These are phyloP conservation scores for Kodamaea derodonti DNA, from an alignment of 1,139 yeast species.

Conservation along the genomic window DNA sequence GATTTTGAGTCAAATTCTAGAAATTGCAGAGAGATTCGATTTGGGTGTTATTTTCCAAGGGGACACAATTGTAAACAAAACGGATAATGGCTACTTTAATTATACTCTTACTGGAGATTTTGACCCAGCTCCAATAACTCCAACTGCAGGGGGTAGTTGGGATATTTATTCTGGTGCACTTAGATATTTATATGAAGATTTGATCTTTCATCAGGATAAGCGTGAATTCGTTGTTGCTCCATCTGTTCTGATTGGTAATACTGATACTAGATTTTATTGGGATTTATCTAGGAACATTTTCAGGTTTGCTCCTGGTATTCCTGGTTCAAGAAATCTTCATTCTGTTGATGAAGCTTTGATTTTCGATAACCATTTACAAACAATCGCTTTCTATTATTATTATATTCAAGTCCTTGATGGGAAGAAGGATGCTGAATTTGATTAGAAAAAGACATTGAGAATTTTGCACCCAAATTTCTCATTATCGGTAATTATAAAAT, in stretches of 20 bases:
- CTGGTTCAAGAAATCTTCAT: conserved; percentile 22
- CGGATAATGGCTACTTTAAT: conserved; percentile 44
- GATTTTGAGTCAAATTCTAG: conserved; percentile 31
- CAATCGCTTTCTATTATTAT: conserved; percentile 35
- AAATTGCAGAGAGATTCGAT: conserved; percentile 41
- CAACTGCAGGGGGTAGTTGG: conserved; percentile 47
- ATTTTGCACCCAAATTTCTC: no score
- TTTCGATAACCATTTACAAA: conserved; percentile 24
- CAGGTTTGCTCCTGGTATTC: conserved; percentile 32
- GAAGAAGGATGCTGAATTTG: conserved; percentile 11
- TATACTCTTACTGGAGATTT: conserved; percentile 32
- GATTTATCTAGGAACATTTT: conserved; percentile 35
- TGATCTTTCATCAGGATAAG: conserved; percentile 26
- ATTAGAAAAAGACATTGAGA: no score
- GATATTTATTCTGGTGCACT: conserved; percentile 52
- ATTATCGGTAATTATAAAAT: no score
- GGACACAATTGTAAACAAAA: conserved; percentile 23
- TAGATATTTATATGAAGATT: conserved; percentile 52
- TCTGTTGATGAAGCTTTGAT: conserved; percentile 31
- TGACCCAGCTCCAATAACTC: conserved; percentile 62
- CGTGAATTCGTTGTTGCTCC: conserved; percentile 32
- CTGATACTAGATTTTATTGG: conserved; percentile 43
- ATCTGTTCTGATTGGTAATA: conserved; percentile 33
- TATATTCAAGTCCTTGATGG: conserved; percentile 28
- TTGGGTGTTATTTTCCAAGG: conserved; percentile 45